Base-by-base conservation (phyloP, 2,329 filamentous ascomycete genomes). In the Fusarium neocosmosporiellum region DNA sequence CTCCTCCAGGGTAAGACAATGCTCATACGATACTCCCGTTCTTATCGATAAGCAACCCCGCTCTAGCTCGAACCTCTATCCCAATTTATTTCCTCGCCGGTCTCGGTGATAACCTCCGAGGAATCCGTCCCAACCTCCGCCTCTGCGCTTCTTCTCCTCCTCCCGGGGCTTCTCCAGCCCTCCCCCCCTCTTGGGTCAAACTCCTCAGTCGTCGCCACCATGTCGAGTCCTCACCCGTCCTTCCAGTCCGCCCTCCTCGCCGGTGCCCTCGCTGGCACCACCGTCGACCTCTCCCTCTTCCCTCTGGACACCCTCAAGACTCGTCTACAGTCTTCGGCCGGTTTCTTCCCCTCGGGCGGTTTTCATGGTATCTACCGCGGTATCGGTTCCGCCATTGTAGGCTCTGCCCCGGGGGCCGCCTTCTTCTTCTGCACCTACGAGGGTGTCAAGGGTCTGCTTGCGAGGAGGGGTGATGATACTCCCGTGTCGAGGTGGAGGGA, bases 261-360 rank as follows among this genome's bases (percentile, higher is more conserved):
- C 76, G 96, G 96, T 82, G 96, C 92, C 79, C 86, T 98, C 75
- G 96, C 96, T 75, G 96, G 96, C 80, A 96, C 96, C 55, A 97
- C 95, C 16, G 96, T 98, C 83, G 96, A 99, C 89, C 92, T 98
- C 79, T 95, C 95, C 64, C 94, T 99, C 80, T 99, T 94, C 86
- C 96, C 96, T 1, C 94, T 99, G 87, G 97, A 99, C 88, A 99
- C 96, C 0, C 92, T 99, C 80, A 99, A 99, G 86, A 99, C 97
- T 48, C 95, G 96, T 18, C 94, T 99, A 8, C 96, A 99, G 85
- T 94, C 95, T 72, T 89, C 89, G 55, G 81, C 88, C 65, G 91
- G 92, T 81, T 95, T 98, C 86, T 90, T 94, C 79, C 88, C 93
- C 64, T 91, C 92, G 4, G 96, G 96, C 80, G 96, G 96, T 79